phyloP scores from a whole-genome alignment of 2,329 filamentous ascomycete species.

The Coleophoma cylindrospora region DNA sequence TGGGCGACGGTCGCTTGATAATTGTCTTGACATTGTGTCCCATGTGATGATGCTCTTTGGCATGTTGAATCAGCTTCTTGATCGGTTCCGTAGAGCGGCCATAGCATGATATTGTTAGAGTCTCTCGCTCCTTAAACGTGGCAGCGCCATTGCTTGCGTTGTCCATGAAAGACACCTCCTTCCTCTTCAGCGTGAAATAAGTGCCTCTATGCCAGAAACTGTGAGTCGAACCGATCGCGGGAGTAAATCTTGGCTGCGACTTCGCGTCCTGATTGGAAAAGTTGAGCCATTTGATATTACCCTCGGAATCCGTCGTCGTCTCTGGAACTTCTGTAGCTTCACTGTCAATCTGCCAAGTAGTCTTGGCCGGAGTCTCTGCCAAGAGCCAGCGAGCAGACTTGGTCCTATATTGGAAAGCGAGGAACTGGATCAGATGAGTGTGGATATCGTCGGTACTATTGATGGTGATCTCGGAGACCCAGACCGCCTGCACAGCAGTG shows the following conservation, averaged over 20 bases:
- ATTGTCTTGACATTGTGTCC: constrained; percentile 51
- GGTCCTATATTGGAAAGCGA: constrained; percentile 46
- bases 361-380: constrained; percentile 49
- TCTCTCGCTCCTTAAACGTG: constrained; percentile 44
- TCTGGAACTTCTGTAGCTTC: constrained; percentile 40
- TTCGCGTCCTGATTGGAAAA: constrained; percentile 54
- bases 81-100: constrained; percentile 46
- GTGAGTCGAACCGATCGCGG: constrained; percentile 44
- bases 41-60: constrained; percentile 45
- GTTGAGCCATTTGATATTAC: constrained; percentile 43
- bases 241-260: constrained; percentile 46
- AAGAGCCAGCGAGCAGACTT: constrained; percentile 46
- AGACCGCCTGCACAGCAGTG: constrained; percentile 35
- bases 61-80: constrained; percentile 48
- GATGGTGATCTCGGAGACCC: constrained; percentile 48
- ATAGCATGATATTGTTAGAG: constrained; percentile 49
- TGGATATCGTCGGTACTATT: constrained; percentile 54
- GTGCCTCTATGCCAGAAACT: constrained; percentile 48
- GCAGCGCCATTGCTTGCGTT: constrained; percentile 9
- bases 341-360: constrained; percentile 43
- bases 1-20: constrained; percentile 47
- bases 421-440: constrained; percentile 51
- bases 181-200: constrained; percentile 39
- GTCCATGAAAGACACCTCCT: constrained; percentile 18
- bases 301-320: constrained; percentile 33